Conservation (phyloP, 768 basidiomycete species). For the Lactarius evosmus region DNA sequence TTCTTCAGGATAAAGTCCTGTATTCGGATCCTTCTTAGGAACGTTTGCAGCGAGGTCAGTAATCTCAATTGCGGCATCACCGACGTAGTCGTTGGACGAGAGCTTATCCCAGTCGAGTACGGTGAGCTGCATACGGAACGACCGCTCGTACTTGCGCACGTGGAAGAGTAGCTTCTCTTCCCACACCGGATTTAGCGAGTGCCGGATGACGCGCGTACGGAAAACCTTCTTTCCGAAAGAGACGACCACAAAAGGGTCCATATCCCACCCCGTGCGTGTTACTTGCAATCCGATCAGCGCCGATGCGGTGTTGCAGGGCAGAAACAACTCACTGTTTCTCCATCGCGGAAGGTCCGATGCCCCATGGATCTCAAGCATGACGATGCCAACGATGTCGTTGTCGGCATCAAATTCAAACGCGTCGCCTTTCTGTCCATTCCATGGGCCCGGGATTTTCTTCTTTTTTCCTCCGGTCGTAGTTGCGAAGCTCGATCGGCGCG, state of each 20-base stretch:
- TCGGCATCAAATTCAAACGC: constrained; percentile 61
- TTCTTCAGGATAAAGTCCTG: constrained; percentile 53
- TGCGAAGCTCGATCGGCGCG: constrained; percentile 25
- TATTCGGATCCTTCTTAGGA: constrained; percentile 47
- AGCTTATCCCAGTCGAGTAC: constrained; percentile 98
- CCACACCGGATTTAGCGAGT: constrained; percentile 84
- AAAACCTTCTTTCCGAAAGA: constrained; percentile 98
- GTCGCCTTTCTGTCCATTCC: constrained; percentile 37
- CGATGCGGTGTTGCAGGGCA: neutral
- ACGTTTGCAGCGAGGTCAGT: constrained; percentile 53
- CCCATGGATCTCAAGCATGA: constrained; percentile 86
- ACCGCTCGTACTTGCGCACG: constrained; percentile 80
- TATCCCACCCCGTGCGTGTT: constrained; percentile 87
- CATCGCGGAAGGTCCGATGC: constrained; percentile 83
- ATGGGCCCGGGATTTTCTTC: constrained; percentile 42
- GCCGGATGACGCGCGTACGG: constrained; percentile 83
- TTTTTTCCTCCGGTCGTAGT: constrained; percentile 34
- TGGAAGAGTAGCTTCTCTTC: constrained; percentile 96
- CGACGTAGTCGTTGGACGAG: constrained; percentile 83
- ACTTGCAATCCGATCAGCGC: constrained; percentile 41
- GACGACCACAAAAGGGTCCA: constrained; percentile 96
- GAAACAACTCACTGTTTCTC: constrained; percentile 68
- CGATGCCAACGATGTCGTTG: constrained; percentile 90
- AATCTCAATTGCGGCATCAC: constrained; percentile 71
- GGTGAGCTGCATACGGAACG: constrained; percentile 73